Base-by-base conservation (phyloP, 306 rosid species). In the Sechiopsis laciniata region DNA sequence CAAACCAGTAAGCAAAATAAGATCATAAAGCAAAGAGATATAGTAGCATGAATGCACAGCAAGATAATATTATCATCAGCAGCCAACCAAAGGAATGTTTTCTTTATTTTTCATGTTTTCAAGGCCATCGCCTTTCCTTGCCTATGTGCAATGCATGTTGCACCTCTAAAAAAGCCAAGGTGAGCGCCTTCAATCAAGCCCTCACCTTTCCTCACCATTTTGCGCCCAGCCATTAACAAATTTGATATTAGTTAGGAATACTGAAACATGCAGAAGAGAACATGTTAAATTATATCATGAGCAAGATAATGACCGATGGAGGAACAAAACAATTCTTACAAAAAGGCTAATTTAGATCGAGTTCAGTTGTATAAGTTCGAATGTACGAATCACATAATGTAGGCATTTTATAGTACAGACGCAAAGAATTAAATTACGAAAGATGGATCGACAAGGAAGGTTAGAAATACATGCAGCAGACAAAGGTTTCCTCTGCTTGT, bases 401-500 rank as follows among this genome's bases (percentile, higher is more conserved):
- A 73, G 55, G 21, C 55, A 73, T 73, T 55, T 55, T 73, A 73
- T 57, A 56, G 76, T 73, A 73, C 76, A 73, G 29, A 72, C 67
- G 14, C 15, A 37, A 69, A 69, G 74, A 50, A 69, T 69, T 69
- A 51, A 69, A 69, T 59, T 52, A 51, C 46, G 42, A 51, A 55
- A 57, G 66, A 56, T 55, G 57, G 66, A 73, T 37, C 14, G 42
- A 73, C 13, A 55, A 78, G 73, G 57, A 59, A 66, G 79, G 55
- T 77, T 54, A 75, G 71, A 80, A 70, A 46, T 78, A 87, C 88
- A 80, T 80, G 90, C 71, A 82, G 45, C 57, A 58, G 76, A 40
- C 16, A 57, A 56, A 57, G 67, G 55, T 73, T 73, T 73, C 68
- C 67, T 73, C 46, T 57, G 67, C 15, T 42, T 22, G 66, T 55